These are phyloP conservation scores for Sphaceloma murrayae DNA, from an alignment of 2,329 filamentous ascomycete species.

Conservation along the genomic window DNA sequence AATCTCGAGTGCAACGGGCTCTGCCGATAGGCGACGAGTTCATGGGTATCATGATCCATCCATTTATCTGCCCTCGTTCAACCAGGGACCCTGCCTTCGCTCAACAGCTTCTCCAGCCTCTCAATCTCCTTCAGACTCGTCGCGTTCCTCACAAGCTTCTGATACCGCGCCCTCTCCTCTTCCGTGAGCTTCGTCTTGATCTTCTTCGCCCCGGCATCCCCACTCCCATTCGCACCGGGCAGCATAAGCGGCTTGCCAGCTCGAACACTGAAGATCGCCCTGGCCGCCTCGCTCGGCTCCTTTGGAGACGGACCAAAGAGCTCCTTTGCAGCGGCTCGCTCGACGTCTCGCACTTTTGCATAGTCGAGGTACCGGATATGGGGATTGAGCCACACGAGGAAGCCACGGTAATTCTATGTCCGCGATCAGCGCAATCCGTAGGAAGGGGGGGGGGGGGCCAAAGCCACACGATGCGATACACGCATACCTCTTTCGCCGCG, in stretches of 20 bases:
- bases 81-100: constrained; percentile 71
- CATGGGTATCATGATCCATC: background rate
- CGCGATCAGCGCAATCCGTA: background rate
- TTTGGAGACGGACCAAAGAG: constrained; percentile 67
- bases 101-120: constrained; percentile 79
- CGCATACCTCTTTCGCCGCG: constrained; percentile 80
- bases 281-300: constrained; percentile 70
- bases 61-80: background rate
- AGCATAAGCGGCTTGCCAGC: constrained; percentile 3
- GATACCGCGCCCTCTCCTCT: constrained; percentile 73
- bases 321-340: constrained; percentile 65
- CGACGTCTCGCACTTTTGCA: constrained; percentile 77
- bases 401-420: constrained; percentile 75
- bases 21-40: no score
- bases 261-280: constrained; percentile 59
- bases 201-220: constrained; percentile 6
- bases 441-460: no score
- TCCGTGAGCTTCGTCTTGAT: constrained; percentile 54
- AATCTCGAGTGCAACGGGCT: no score
- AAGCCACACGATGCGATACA: no score
- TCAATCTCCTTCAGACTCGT: constrained; percentile 86
- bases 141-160: constrained; percentile 79
- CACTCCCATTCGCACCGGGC: constrained; percentile 2
- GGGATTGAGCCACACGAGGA: constrained; percentile 80
- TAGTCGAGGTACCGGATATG: constrained; percentile 86